Percentiles rank a stretch among this genome's conserved stretches.
phyloP scores from a whole-genome alignment of 805 yeast genomes.

The Teunomyces lycoperdinae region DNA sequence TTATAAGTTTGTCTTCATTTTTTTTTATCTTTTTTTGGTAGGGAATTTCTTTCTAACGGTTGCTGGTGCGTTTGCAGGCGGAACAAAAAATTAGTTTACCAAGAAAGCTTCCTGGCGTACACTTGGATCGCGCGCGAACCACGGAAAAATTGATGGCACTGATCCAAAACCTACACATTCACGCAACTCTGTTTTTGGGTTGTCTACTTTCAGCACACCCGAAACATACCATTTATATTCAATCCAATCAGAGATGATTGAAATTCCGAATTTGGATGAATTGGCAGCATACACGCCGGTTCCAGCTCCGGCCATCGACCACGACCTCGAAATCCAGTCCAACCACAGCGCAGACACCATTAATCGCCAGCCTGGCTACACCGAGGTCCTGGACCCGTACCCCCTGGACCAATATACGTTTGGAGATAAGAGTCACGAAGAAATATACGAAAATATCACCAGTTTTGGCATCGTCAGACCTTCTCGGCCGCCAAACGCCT shows the following conservation, averaged over 20 bases:
- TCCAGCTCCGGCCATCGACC: background rate
- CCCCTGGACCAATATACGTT: background rate
- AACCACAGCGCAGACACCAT: conserved; percentile 4
- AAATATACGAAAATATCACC: background rate
- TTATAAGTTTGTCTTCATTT: no score
- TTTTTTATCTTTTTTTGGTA: no score
- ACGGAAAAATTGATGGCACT: conserved; percentile 2
- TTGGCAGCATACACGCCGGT: conserved; percentile 14
- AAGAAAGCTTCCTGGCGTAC: background rate
- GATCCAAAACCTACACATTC: conserved; percentile 1
- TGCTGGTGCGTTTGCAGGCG: no score
- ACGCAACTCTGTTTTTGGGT: background rate
- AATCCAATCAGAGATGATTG: conserved; percentile 30
- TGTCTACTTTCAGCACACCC: background rate
- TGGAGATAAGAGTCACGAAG: background rate
- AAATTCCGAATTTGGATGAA: conserved; percentile 43
- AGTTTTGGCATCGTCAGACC: background rate
- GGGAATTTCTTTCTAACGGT: no score
- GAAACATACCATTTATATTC: background rate
- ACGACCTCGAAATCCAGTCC: conserved; percentile 11
- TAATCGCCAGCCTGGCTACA: conserved; percentile 5
- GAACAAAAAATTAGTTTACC: background rate
- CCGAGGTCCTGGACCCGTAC: conserved; percentile 5
- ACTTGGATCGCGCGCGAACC: background rate
- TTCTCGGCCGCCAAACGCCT: background rate